Evolutionary conservation across 2,329 filamentous ascomycete species (phyloP), one percentile per base, ranked within the genome.

Genomic region (Colletotrichum theobromicola): DNA sequence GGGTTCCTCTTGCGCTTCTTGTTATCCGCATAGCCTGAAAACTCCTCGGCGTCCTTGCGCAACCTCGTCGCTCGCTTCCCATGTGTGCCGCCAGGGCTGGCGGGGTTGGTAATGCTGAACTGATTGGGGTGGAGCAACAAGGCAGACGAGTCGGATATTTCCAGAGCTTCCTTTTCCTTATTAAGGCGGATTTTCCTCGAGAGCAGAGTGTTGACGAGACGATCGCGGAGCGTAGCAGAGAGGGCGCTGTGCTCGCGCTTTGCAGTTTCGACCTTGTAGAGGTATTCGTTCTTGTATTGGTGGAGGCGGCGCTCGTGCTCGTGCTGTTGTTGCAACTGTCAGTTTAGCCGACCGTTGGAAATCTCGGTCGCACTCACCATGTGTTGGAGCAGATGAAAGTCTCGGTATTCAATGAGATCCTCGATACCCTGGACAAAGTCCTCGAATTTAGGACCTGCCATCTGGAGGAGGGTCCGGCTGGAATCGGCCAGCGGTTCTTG

Each of bases 381-480:
- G 77, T 98, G 90, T 80, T 93, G 91, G 8, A 94, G 93, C 81
- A 98, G 86, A 79, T 96, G 92, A 77, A 94, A 93, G 86, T 99
- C 97, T 78, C 95, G 91, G 80, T 95, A 91, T 84, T 98, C 96
- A 77, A 98, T 92, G 9, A 95, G 90, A 83, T 97, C 93, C 81
- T 98, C 97, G 68, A 98, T 91, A 76, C 96, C 92, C 78, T 95
- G 91, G 24, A 97, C 92, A 86, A 97, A 98, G 78, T 95, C 92
- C 74, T 93, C 90, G 83, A 98, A 98, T 81, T 94, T 92, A 79
- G 93, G 94, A 2, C 97, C 97, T 37, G 95, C 95, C 85, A 94
- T 93, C 67, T 93, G 90, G 30, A 94, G 81, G 80, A 94, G 84
- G 80, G 90, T 90, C 84, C 90, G 84, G 30, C 87, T 87, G 70